Conservation (phyloP, 257 asterid species). For the Coffea eugenioides region DNA sequence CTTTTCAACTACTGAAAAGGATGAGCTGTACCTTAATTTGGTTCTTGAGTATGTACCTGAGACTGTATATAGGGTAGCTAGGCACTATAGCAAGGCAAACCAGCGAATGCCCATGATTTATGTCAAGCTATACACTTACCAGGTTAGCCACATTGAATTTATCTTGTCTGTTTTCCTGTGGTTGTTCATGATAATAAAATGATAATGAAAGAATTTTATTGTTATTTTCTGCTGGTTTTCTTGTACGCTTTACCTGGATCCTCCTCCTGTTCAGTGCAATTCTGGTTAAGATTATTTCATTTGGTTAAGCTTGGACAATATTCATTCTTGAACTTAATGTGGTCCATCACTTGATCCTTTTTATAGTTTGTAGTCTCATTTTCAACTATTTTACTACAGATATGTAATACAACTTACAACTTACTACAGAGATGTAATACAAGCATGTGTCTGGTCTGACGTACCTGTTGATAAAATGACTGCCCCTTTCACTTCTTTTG, state of each 20-base stretch:
- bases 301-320: neutral
- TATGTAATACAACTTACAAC: neutral
- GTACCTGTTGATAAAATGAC: neutral
- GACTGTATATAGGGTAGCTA: slow-evolving; percentile 62
- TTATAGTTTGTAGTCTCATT: neutral
- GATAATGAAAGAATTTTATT: neutral
- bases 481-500: neutral
- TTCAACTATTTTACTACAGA: neutral
- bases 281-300: neutral
- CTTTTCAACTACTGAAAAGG: slow-evolving; percentile 79
- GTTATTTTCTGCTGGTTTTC: neutral
- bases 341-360: neutral
- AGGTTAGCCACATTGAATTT: slow-evolving; percentile 38
- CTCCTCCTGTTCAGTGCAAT: neutral
- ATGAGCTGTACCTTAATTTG: slow-evolving; percentile 71
- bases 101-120: slow-evolving; percentile 80
- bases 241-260: neutral
- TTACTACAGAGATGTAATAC: neutral
- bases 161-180: neutral
- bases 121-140: slow-evolving; percentile 75
- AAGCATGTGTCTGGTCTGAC: neutral
- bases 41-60: slow-evolving; percentile 86
- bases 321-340: too few species aligned
- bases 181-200: neutral
- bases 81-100: slow-evolving; percentile 74